Conservation (phyloP, 2,329 filamentous ascomycete species). For the Chalaropsis thielavioides region DNA sequence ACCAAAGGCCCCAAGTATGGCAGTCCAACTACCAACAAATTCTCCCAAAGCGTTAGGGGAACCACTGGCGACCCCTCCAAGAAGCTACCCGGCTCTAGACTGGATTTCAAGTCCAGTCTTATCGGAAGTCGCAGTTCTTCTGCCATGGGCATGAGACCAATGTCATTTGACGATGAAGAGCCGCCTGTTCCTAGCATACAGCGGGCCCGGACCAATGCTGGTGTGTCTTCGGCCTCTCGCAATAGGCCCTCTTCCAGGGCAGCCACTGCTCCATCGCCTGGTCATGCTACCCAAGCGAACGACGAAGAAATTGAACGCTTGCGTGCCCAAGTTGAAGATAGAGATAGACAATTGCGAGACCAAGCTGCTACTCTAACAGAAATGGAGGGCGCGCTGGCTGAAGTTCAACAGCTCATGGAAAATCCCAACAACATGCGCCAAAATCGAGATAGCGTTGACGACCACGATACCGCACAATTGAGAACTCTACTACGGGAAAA, state of each 20-base stretch:
- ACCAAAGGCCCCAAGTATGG: conserved; percentile 37
- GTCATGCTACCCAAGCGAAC: conserved; percentile 39
- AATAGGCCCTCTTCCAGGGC: conserved; percentile 31
- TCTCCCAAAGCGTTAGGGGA: conserved; percentile 49
- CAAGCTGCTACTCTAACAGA: conserved; percentile 70
- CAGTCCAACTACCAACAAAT: conserved; percentile 38
- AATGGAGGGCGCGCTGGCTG: conserved; percentile 78
- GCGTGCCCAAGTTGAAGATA: conserved; percentile 60
- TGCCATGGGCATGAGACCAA: conserved; percentile 36
- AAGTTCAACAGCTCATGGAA: conserved; percentile 57
- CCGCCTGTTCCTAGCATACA: conserved; percentile 16
- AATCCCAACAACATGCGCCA: conserved; percentile 32
- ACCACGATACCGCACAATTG: conserved; percentile 61
- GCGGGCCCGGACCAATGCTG: conserved; percentile 33
- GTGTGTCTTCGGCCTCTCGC: conserved; percentile 39
- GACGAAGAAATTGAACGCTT: conserved; percentile 64
- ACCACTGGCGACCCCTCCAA: conserved; percentile 49
- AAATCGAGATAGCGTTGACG: conserved; percentile 34
- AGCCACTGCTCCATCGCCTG: conserved; percentile 34
- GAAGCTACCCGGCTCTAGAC: conserved; percentile 30
- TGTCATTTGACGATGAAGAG: conserved; percentile 43
- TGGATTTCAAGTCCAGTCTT: conserved; percentile 34
- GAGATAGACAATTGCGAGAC: conserved; percentile 76
- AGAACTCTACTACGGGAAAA: conserved; percentile 79
- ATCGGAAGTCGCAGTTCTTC: conserved; percentile 45